Evolutionary conservation across 1,284 basidiomycete genomes (phyloP).

Genomic region (Cutaneotrichosporon dermatis): DNA sequence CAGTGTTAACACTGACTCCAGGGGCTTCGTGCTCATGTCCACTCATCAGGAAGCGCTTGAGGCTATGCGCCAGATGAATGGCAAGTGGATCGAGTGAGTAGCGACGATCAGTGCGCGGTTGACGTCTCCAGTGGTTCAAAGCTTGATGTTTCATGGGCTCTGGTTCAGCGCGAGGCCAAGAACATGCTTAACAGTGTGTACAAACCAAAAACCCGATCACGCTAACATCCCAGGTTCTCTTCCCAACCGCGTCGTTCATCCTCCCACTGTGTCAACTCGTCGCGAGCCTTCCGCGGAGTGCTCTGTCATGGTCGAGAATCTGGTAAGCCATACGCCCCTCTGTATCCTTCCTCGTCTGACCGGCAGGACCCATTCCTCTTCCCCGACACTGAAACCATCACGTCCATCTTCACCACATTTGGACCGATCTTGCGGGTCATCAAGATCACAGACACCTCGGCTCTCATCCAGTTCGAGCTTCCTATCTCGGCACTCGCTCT

Average conservation of each 20-base stretch:
- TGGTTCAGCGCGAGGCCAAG: conserved; percentile 42
- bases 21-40: conserved; percentile 44
- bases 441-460: conserved; percentile 24
- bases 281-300: conserved; percentile 24
- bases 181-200: conserved; percentile 26
- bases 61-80: conserved; percentile 38
- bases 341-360: conserved; percentile 7
- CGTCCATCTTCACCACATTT: conserved; percentile 35
- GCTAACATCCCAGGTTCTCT: conserved; percentile 13
- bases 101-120: too few relatives aligned
- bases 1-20: conserved; percentile 6
- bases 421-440: conserved; percentile 32
- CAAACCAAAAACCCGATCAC: background rate
- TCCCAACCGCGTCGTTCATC: conserved; percentile 45
- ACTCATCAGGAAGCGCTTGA: conserved; percentile 33
- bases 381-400: conserved; percentile 28
- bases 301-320: conserved; percentile 38
- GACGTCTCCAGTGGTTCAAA: conserved; percentile 28
- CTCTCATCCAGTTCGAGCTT: conserved; percentile 37
- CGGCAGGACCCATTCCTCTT: conserved; percentile 33
- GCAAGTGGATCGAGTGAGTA: conserved; percentile 36
- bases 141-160: conserved; percentile 45
- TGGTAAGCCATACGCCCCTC: conserved; percentile 23
- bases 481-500: conserved; percentile 29
- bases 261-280: conserved; percentile 26